Evolutionary conservation across 345 rosid species (phyloP).

Genomic region (Passiflora organensis): DNA sequence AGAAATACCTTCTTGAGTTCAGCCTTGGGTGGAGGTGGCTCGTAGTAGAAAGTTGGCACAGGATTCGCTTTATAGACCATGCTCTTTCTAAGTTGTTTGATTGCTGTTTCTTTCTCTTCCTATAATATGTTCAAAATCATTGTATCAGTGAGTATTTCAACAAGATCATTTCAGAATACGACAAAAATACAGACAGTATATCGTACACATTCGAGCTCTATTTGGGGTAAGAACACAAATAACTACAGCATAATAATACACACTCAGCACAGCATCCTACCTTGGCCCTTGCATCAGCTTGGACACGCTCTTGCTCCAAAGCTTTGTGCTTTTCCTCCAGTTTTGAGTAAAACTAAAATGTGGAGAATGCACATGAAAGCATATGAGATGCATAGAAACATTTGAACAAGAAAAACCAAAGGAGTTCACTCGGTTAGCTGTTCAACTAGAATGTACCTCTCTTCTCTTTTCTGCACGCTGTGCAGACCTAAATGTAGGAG

Average conservation of each 20-base stretch:
- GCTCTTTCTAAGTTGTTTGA: conserved; percentile 81
- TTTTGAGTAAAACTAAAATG: conserved; percentile 65
- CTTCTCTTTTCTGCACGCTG: conserved; percentile 85
- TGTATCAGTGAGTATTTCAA: neutral
- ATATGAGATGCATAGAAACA: conserved; percentile 13
- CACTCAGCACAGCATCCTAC: conserved; percentile 21
- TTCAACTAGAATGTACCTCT: conserved; percentile 47
- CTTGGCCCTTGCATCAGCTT: conserved; percentile 74
- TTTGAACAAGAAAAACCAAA: neutral
- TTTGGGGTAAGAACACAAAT: neutral
- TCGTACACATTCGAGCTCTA: neutral
- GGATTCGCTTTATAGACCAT: conserved; percentile 85
- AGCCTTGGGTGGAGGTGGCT: conserved; percentile 73
- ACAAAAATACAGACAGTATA: too few species aligned
- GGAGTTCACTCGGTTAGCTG: conserved; percentile 4
- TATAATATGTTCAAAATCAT: conserved; percentile 16
- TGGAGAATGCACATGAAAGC: conserved; percentile 15
- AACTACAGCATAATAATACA: neutral
- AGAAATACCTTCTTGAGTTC: conserved; percentile 85
- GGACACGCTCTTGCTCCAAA: conserved; percentile 67
- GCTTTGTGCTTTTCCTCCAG: conserved; percentile 79
- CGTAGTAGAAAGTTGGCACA: conserved; percentile 88
- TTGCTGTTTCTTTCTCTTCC: conserved; percentile 98
- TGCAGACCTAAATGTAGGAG: conserved; percentile 73
- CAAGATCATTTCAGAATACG: neutral